Evolutionary conservation across 164 flowering plant species (phyloP), one percentile per base, ranked within the genome.

Genomic region (Liquidambar formosana): DNA sequence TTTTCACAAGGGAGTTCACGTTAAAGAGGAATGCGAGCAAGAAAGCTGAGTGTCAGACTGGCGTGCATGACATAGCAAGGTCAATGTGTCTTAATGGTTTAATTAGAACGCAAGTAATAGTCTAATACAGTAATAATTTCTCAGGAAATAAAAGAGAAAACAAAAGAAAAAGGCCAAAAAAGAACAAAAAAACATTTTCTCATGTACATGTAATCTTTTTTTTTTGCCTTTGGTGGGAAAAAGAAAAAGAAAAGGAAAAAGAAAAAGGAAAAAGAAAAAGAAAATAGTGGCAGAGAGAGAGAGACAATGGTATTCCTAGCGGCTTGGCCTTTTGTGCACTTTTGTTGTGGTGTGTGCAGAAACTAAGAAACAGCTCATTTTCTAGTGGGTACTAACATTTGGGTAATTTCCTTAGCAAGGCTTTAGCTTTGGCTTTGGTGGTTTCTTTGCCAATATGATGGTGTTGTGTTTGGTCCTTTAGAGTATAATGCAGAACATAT

Each of bases 21-120:
- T 19, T 65, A 69, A 61, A 63, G 63, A 43, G 66, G 68, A 47
- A n/a, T n/a, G n/a, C n/a, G n/a, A 67, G 66, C 74, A 73, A 67
- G 54, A 77, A 77, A 80, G 80, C 71, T 70, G 79, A 49, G 75
- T 81, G 82, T 81, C 85, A 79, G 85, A 66, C 61, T 77, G 79
- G 85, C 82, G 85, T 81, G 82, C 80, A 69, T 64, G n/a, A 61
- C 77, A 62, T 69, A 65, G 77, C 79, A 73, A 76, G 57, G 71
- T 64, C 61, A 22, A 48, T 56, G 65, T 57, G 48, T 65, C 61
- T 65, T 61, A 48, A 67, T 61, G 57, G 52, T 19, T 18, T 54
- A 66, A 66, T 44, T 47, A n/a, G n/a, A n/a, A n/a, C n/a, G n/a
- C n/a, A n/a, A n/a, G n/a, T n/a, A n/a, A n/a, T n/a, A n/a, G n/a